These are phyloP conservation scores for Pichia sp. DNA, from an alignment of 1,139 yeast genomes.

Conservation along the genomic window DNA sequence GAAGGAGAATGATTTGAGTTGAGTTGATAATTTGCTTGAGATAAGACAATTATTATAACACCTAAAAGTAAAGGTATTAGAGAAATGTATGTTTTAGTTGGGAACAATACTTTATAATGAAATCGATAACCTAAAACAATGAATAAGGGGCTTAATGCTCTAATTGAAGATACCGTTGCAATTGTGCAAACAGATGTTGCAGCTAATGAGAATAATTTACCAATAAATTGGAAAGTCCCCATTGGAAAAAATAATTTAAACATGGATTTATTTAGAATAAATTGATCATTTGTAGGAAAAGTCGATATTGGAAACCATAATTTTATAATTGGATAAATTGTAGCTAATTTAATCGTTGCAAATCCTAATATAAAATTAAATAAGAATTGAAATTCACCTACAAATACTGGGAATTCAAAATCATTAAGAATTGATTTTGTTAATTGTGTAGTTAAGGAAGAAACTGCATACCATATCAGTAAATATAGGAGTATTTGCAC, in stretches of 20 bases:
- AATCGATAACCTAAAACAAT: slow-evolving; percentile 73
- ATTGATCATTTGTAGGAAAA: slow-evolving; percentile 15
- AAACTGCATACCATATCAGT: slow-evolving; percentile 38
- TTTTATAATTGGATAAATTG: slow-evolving; percentile 10
- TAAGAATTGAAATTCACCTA: slow-evolving; percentile 45
- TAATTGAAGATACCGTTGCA: slow-evolving; percentile 82
- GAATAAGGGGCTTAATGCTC: slow-evolving; percentile 78
- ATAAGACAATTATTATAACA: slow-evolving; percentile 65
- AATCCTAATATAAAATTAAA: slow-evolving; percentile 34
- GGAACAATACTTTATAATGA: slow-evolving; percentile 52
- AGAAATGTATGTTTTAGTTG: slow-evolving; percentile 62
- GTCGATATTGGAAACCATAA: slow-evolving; percentile 20
- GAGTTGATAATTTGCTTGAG: slow-evolving; percentile 17
- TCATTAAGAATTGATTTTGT: slow-evolving; percentile 39
- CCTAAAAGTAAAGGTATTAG: slow-evolving; percentile 72
- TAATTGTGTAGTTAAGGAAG: slow-evolving; percentile 44
- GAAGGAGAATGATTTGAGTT: slow-evolving; percentile 3
- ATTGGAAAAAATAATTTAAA: slow-evolving; percentile 71
- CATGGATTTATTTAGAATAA: slow-evolving; percentile 17
- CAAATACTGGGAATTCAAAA: slow-evolving; percentile 43
- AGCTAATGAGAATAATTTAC: slow-evolving; percentile 79
- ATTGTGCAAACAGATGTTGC: slow-evolving; percentile 85
- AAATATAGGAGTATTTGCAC: slow-evolving; percentile 4
- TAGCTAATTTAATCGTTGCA: slow-evolving; percentile 12
- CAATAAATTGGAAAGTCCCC: slow-evolving; percentile 87